Percentiles rank a stretch among this genome's conserved stretches.
Evolutionary conservation across 2,329 filamentous ascomycete genomes (phyloP).

Genomic region (Trichophyton verrucosum): DNA sequence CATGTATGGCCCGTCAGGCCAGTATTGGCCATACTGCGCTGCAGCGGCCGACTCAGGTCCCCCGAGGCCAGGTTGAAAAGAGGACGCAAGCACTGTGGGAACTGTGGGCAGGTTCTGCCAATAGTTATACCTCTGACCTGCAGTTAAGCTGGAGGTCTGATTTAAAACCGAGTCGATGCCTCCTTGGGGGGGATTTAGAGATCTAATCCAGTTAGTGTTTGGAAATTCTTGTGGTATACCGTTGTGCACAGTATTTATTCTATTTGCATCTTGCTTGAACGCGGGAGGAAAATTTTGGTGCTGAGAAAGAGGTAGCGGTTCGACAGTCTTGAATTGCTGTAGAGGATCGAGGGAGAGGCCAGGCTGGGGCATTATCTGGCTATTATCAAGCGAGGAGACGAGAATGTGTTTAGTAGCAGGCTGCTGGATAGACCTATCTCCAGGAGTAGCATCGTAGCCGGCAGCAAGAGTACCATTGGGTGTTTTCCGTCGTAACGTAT

Average conservation of each 20-base stretch:
- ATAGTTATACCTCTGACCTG: constrained; percentile 26
- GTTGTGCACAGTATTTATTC: constrained; percentile 15
- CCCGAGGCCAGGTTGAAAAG: constrained; percentile 39
- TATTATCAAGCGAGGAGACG: constrained; percentile 46
- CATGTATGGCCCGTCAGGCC: constrained; percentile 50
- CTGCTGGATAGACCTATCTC: constrained; percentile 58
- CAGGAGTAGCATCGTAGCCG: constrained; percentile 74
- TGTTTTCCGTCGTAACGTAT: constrained; percentile 80
- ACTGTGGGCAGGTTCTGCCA: constrained; percentile 39
- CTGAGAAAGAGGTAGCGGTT: constrained; percentile 22
- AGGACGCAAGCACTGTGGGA: constrained; percentile 47
- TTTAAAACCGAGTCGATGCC: constrained; percentile 51
- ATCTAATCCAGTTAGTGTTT: constrained; percentile 31
- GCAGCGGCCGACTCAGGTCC: constrained; percentile 47
- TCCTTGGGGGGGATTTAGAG: constrained; percentile 37
- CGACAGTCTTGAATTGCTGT: constrained; percentile 20
- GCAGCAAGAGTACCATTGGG: constrained; percentile 86
- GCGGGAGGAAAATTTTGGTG: constrained; percentile 28
- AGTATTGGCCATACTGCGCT: constrained; percentile 49
- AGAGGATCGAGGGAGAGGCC: constrained; percentile 24
- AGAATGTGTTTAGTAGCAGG: constrained; percentile 75
- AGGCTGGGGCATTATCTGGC: constrained; percentile 23
- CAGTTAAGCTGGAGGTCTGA: constrained; percentile 39
- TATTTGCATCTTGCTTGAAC: constrained; percentile 26
- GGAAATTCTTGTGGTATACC: constrained; percentile 20